A percentile compares a stretch with the other conserved stretches of the same genome.
phyloP scores from a whole-genome alignment of 306 rosid species.

The Begonia loranthoides region DNA sequence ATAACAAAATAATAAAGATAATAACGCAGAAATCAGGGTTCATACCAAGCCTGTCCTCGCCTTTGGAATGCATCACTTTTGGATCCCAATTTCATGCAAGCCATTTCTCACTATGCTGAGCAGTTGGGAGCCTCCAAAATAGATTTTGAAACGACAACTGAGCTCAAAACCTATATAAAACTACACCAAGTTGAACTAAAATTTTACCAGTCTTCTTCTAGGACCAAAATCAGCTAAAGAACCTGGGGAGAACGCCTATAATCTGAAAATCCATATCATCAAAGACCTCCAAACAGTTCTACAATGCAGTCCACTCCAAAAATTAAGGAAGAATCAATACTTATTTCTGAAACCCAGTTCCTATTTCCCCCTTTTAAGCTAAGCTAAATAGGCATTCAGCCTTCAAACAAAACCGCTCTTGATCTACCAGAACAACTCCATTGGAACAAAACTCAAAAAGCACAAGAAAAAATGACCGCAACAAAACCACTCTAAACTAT shows the following conservation, averaged over 20 bases:
- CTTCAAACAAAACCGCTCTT: background rate
- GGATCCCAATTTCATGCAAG: constrained; percentile 92
- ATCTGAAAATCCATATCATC: constrained; percentile 9
- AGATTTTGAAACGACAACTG: too few species aligned
- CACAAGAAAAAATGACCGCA: background rate
- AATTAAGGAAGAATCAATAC: too few species aligned
- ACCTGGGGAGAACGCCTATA: constrained; percentile 1
- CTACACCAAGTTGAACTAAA: constrained; percentile 10
- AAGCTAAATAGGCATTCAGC: too few species aligned
- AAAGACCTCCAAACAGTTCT: constrained; percentile 4
- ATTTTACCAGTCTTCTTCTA: constrained; percentile 1
- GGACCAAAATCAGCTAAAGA: constrained; percentile 6
- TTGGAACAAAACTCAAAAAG: too few species aligned
- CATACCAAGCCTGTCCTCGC: constrained; percentile 98
- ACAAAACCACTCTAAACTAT: background rate
- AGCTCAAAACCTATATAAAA: constrained; percentile 7
- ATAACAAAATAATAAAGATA: too few species aligned
- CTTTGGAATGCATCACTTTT: constrained; percentile 88
- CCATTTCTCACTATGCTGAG: constrained; percentile 30
- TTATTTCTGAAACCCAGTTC: too few species aligned
- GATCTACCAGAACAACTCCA: too few species aligned
- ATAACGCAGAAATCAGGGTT: constrained; percentile 5
- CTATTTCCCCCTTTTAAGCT: too few species aligned
- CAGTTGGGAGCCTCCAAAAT: too few species aligned
- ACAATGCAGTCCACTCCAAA: too few species aligned